These are phyloP conservation scores for Mycena latifolia DNA, from an alignment of 768 basidiomycete genomes.

Conservation along the genomic window DNA sequence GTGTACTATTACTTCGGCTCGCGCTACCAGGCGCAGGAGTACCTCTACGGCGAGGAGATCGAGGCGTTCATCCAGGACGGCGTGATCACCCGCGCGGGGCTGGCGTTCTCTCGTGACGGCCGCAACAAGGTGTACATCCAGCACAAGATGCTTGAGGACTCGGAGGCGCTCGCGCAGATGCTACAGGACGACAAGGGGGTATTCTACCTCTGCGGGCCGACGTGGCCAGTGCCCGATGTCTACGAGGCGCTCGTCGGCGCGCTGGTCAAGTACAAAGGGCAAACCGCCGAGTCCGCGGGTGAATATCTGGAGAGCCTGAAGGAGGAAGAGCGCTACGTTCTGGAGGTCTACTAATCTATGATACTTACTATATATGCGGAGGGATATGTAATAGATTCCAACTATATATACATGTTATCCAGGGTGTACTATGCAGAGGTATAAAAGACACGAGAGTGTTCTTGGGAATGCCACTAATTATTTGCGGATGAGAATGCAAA, in stretches of 20 bases:
- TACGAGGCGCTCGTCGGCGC: conserved; percentile 92
- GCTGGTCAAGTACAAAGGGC: conserved; percentile 77
- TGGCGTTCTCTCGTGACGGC: conserved; percentile 97
- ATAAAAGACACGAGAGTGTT: conserved; percentile 18
- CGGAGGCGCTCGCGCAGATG: conserved; percentile 79
- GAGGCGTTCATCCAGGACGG: conserved; percentile 92
- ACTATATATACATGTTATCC: conserved; percentile 4
- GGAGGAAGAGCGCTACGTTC: conserved; percentile 97
- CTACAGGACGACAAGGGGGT: conserved; percentile 80
- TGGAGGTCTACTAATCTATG: conserved; percentile 68
- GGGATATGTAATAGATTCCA: conserved; percentile 24
- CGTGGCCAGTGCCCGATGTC: conserved; percentile 99
- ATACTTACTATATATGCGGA: neutral
- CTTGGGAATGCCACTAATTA: neutral
- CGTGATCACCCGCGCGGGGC: conserved; percentile 88
- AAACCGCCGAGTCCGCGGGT: conserved; percentile 75
- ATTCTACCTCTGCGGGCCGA: conserved; percentile 98
- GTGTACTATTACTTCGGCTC: conserved; percentile 99
- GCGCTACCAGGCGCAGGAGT: conserved; percentile 94
- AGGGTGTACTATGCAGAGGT: neutral
- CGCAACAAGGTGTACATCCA: conserved; percentile 97
- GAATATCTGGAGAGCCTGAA: conserved; percentile 90
- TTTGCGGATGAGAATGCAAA: conserved; percentile 38
- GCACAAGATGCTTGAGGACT: conserved; percentile 97
- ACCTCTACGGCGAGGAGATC: conserved; percentile 96